Conservation (phyloP, 257 asterid species). For the Verbascum thapsus region DNA sequence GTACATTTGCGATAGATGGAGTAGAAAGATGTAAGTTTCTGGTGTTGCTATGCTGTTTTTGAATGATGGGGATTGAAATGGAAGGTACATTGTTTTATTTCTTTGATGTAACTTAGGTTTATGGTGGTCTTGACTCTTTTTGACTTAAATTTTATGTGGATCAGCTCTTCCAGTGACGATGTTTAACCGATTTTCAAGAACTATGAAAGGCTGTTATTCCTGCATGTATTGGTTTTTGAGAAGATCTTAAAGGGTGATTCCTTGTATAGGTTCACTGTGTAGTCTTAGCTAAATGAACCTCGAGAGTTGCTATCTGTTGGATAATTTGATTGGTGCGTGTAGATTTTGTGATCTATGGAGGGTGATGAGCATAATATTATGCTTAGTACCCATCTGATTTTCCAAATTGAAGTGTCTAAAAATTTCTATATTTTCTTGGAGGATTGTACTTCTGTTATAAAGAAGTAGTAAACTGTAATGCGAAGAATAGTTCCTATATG, state of each 20-base stretch:
- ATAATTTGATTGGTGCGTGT: constrained; percentile 27
- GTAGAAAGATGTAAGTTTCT: not conserved
- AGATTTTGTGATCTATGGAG: not conserved
- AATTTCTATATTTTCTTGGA: constrained; percentile 1
- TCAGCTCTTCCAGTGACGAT: constrained; percentile 15
- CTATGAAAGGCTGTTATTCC: not conserved
- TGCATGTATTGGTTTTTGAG: constrained; percentile 8
- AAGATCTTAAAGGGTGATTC: constrained; percentile 5
- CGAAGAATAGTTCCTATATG: too few relatives aligned
- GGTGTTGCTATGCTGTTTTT: not conserved
- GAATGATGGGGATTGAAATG: constrained; percentile 22
- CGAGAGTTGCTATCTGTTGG: not conserved
- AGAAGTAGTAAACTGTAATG: not conserved
- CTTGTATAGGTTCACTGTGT: not conserved
- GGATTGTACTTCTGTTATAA: constrained; percentile 4
- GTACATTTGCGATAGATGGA: constrained; percentile 26
- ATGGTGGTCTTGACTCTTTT: constrained; percentile 6
- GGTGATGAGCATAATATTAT: not conserved
- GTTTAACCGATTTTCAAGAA: not conserved
- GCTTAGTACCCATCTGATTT: not conserved
- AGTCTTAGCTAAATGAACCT: constrained; percentile 3
- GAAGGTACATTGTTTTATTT: constrained; percentile 42
- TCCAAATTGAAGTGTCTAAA: constrained; percentile 1
- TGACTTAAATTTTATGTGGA: constrained; percentile 6
- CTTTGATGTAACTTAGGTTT: constrained; percentile 15